A percentile compares a stretch with the other conserved stretches of the same genome.
Conservation (phyloP, 2,329 filamentous ascomycete species). For the Ophiosphaerella herpotricha region DNA sequence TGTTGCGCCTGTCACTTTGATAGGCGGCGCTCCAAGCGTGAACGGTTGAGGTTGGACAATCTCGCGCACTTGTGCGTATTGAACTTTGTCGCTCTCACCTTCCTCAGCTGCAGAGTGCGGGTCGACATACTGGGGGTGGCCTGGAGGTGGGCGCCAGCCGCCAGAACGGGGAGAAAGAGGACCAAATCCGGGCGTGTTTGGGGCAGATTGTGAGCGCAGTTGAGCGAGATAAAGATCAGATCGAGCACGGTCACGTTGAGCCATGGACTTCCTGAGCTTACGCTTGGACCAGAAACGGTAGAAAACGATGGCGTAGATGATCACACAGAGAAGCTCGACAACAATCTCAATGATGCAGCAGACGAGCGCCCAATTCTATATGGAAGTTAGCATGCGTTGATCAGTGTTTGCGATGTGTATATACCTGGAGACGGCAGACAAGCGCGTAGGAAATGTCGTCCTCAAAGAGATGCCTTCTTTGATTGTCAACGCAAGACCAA, state of each 20-base stretch:
- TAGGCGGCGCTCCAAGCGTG: constrained; percentile 82
- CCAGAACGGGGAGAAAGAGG: constrained; percentile 67
- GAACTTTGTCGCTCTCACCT: constrained; percentile 50
- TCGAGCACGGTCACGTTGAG: constrained; percentile 88
- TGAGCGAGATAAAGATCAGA: constrained; percentile 88
- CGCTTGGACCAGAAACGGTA: constrained; percentile 98
- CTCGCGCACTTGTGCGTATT: constrained; percentile 48
- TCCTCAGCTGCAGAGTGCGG: constrained; percentile 57
- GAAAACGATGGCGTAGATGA: constrained; percentile 92
- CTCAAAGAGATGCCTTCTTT: constrained; percentile 74
- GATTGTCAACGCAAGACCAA: constrained; percentile 94
- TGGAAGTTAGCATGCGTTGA: constrained; percentile 14
- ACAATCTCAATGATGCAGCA: constrained; percentile 98
- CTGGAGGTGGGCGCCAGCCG: constrained; percentile 53
- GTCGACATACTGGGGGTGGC: constrained; percentile 50
- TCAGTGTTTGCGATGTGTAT: background rate
- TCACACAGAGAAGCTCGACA: constrained; percentile 86
- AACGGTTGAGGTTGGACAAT: constrained; percentile 66
- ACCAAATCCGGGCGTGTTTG: constrained; percentile 86
- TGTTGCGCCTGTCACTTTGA: constrained; percentile 76
- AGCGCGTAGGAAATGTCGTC: constrained; percentile 86
- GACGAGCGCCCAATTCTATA: constrained; percentile 88
- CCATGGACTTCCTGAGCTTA: constrained; percentile 95
- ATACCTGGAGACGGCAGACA: constrained; percentile 83
- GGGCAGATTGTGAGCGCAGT: constrained; percentile 75